A percentile compares a stretch with the other conserved stretches of the same genome.
Conservation (phyloP, 805 yeast genomes). For the Saccharomycopsis sp. region DNA sequence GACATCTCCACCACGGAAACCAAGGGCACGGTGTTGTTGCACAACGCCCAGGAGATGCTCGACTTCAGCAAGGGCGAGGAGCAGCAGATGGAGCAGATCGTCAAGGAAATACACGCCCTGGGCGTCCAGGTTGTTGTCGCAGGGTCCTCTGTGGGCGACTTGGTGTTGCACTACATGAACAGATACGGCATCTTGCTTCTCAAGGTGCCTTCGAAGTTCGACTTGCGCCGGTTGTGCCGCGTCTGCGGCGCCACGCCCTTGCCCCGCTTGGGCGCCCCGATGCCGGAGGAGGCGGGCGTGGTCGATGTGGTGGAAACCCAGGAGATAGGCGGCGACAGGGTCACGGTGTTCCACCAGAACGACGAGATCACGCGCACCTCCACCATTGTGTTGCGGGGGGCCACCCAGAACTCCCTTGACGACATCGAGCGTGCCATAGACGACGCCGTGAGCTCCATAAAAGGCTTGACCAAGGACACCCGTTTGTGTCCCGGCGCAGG, state of each 20-base stretch:
- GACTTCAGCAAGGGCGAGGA: conserved; percentile 96
- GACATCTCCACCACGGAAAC: conserved; percentile 97
- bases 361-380: conserved; percentile 68
- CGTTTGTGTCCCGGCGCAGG: conserved; percentile 94
- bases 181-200: conserved; percentile 78
- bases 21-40: conserved; percentile 92
- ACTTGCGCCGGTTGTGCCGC: conserved; percentile 85
- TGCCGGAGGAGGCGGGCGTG: conserved; percentile 87
- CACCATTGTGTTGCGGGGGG: conserved; percentile 91
- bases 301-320: conserved; percentile 83
- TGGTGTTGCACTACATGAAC: conserved; percentile 88
- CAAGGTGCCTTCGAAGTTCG: conserved; percentile 90
- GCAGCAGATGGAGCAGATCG: conserved; percentile 78
- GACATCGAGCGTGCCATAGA: conserved; percentile 96
- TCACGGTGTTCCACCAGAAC: conserved; percentile 84
- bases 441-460: conserved; percentile 90
- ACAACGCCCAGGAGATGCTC: conserved; percentile 94
- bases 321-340: conserved; percentile 97
- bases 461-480: conserved; percentile 75
- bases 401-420: conserved; percentile 88
- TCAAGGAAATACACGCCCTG: conserved; percentile 73
- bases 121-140: conserved; percentile 88
- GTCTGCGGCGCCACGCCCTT: conserved; percentile 97
- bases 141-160: conserved; percentile 90
- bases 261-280: conserved; percentile 89